Percentiles rank a stretch among this genome's conserved stretches.
These are phyloP conservation scores for Typha latifolia DNA, from an alignment of 176 grass and related monocot genomes.

Conservation along the genomic window DNA sequence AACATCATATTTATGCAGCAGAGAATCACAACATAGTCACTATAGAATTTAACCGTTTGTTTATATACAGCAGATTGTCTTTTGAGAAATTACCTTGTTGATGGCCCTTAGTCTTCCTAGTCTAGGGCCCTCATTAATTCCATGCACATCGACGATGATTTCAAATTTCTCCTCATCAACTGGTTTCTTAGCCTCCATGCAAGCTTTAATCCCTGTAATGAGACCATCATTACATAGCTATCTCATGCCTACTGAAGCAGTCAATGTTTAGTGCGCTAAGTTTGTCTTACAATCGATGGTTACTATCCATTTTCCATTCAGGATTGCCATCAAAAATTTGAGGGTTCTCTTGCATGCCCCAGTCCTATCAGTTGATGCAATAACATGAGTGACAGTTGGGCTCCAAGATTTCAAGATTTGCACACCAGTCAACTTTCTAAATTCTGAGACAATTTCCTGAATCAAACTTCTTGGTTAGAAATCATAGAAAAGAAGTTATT, in stretches of 20 bases:
- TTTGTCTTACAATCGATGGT: conserved; percentile 63
- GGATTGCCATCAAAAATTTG: conserved; percentile 84
- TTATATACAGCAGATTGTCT: no score
- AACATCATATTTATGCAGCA: background rate
- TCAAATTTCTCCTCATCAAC: conserved; percentile 55
- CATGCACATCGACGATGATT: conserved; percentile 56
- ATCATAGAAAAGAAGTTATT: background rate
- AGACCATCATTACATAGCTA: no score
- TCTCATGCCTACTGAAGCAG: no score
- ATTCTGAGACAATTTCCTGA: conserved; percentile 51
- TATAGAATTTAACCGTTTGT: no score
- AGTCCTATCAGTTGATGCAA: conserved; percentile 55
- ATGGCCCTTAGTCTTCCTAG: conserved; percentile 51
- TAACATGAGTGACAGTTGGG: conserved; percentile 68
- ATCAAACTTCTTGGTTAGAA: conserved; percentile 29
- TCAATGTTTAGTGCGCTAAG: background rate
- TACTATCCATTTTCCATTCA: conserved; percentile 83
- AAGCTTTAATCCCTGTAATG: conserved; percentile 60
- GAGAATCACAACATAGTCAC: no score
- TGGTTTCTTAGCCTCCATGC: conserved; percentile 51
- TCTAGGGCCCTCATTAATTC: conserved; percentile 41
- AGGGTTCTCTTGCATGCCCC: conserved; percentile 85
- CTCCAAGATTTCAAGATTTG: conserved; percentile 55
- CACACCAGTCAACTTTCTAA: conserved; percentile 46
- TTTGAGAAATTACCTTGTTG: conserved; percentile 37